Evolutionary conservation across 169 alveolate genomes (phyloP), one percentile per base, ranked within the genome.

Genomic region (Cryptosporidium meleagridis): DNA sequence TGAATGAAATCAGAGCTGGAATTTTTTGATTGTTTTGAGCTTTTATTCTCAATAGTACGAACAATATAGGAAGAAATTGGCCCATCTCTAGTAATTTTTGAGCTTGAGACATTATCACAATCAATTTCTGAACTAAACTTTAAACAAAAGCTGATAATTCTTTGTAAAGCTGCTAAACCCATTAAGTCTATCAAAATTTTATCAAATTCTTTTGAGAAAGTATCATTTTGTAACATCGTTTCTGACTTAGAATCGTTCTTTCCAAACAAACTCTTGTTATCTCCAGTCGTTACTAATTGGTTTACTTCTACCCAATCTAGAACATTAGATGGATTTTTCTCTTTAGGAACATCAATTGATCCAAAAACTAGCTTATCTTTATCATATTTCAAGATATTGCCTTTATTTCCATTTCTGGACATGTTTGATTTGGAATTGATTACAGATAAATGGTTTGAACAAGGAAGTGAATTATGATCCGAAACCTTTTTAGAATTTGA

Each of bases 151-250:
- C 75, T 62, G 16, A 80, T 80, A 12, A 80, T 80, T 26, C 89
- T 59, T 55, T 80, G 89, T 29, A 80, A 44, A 26, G 89, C 89
- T 7, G 89, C 89, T 41, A 80, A 33, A 2, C 89, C 89, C 89
- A 80, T 80, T 6, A 80, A 39, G 1, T 80, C 89, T 18, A 80
- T 65, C 53, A 80, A 16, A 37, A 45, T 26, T 23, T 35, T 59
- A n/a, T 80, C 89, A 29, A 80, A 80, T 52, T 80, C 89, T 4
- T 23, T 6, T n/a, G 89, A 65, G 29, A 80, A 21, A 23, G 69
- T 29, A 3, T 41, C 75, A 31, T 44, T 55, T 7, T 26, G 35
- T n/a, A 10, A 6, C 12, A 9, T 0, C 21, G 0, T 26, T 4
- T 26, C 35, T n/a, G 35, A 8, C 1, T 3, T 21, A 2, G 37